Base-by-base conservation (phyloP, 768 basidiomycete species). In the Lactarius tabidus region DNA sequence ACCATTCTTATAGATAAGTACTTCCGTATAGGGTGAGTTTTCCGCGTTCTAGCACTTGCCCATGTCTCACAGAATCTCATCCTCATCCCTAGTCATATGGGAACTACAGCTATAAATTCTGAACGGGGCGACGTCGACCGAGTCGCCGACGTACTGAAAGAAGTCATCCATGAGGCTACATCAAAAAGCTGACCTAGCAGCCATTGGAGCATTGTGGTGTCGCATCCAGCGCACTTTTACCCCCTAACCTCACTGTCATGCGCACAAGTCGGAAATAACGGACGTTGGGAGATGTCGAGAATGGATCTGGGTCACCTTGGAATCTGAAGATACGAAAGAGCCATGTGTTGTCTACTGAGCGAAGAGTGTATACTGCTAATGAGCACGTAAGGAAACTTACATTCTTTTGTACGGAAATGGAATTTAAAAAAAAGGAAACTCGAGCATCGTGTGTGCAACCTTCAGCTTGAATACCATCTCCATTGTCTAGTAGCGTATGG, bases 1-100 rank as follows among this genome's bases (percentile, higher is more conserved):
- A 45, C 38, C 48, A 20, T 14, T 33, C 62, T 28, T 67, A 29
- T 67, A 90, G 90, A 89, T 72, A 89, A 87, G 72, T 96, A 96
- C 76, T 94, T 96, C 88, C 88, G 95, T 58, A 86, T 97, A 60
- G 95, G 94, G 83, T 84, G 65, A 43, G 59, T 51, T 1, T 18
- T n/a, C 60, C 17, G 31, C 67, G 15, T 56, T 51, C 62, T 35
- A 61, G 53, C 64, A 8, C 52, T 28, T 15, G 60, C 31, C 39
- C 5, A 57, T 15, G 43, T 52, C 54, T 31, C 51, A 54, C 38
- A 58, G 31, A 26, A n/a, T 35, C n/a, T n/a, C 65, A 43, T 60
- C n/a, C n/a, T n/a, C n/a, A 20, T 29, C 2, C 62, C 23, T 69
- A 89, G 89, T 36, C 95, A 97, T 75, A 96, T 98, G 94, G 95